phyloP scores from a whole-genome alignment of 306 rosid genomes.

The Benincasa hispida region DNA sequence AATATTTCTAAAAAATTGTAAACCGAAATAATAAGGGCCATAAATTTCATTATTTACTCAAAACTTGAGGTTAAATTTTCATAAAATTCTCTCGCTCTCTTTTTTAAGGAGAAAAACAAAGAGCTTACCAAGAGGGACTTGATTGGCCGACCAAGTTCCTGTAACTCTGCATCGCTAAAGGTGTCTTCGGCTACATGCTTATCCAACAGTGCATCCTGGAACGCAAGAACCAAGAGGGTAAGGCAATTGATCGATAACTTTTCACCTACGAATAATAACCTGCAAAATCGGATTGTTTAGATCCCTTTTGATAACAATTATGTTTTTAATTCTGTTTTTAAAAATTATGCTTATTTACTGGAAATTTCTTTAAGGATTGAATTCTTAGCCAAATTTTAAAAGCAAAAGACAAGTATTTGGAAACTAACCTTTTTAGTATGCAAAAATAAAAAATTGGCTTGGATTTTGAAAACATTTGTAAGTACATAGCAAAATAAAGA shows the following conservation, averaged over 20 bases:
- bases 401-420: not conserved
- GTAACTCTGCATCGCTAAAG: slow-evolving; percentile 51
- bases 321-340: not conserved
- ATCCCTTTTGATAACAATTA: not conserved
- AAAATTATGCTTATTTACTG: not conserved
- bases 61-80: not conserved
- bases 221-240: not conserved
- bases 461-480: not conserved
- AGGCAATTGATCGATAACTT: not conserved
- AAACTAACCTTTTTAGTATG: not conserved
- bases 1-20: not conserved
- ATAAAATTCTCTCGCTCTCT: not conserved
- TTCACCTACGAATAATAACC: not conserved
- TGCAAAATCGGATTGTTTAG: not conserved
- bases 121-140: slow-evolving; percentile 76
- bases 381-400: not conserved
- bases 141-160: slow-evolving; percentile 41
- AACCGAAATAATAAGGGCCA: not conserved
- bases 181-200: slow-evolving; percentile 60
- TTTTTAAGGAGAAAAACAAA: not conserved
- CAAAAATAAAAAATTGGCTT: not conserved
- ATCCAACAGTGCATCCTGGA: slow-evolving; percentile 78
- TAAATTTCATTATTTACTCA: not conserved
- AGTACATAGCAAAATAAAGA: not conserved
- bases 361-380: not conserved